Base-by-base conservation (phyloP, 1,284 basidiomycete species). In the Cryptococcus depauperatus region DNA sequence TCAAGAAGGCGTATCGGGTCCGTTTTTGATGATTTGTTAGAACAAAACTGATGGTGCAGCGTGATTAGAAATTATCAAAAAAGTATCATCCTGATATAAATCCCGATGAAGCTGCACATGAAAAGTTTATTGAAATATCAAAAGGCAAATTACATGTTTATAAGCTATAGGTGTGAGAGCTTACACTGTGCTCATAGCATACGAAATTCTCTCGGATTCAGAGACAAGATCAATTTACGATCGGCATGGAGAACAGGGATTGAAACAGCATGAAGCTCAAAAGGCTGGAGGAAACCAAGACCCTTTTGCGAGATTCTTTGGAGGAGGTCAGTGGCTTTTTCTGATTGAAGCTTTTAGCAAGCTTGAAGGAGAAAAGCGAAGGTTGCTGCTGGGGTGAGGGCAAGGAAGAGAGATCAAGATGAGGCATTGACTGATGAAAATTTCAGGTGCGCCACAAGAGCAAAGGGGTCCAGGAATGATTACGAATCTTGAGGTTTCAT, bases 21-120 rank as follows among this genome's bases (percentile, higher is more conserved):
- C 35, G 27, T 38, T 28, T 16, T 25, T 27, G 26, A 13, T 26
- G 14, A 33, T 25, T 38, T 42, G 14, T 1, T 27, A 41, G 27
- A 18, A 21, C 5, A 21, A 27, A 21, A 29, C 14, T 13, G 14
- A 16, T 10, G 19, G n/a, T n/a, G n/a, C n/a, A 13, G 13, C 35
- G 21, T 3, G 3, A 38, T 19, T 8, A 91, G 72, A 83, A 81
- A 64, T 74, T 93, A 38, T 91, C 87, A 70, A 84, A 82, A 59
- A 87, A 83, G 71, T 87, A 80, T 54, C 91, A 95, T 64, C 91
- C 91, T 1, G 91, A 96, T 74, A 92, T 92, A 75, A 95, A 92
- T 70, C 84, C 83, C 56, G 85, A 86, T 11, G 77, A 81, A 49
- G 81, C 75, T 11, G 84, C 89, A 19, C 84, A 89, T 64, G 80